Conservation (phyloP, 495 filamentous ascomycete species). For the Aspergillus bridgeri region DNA sequence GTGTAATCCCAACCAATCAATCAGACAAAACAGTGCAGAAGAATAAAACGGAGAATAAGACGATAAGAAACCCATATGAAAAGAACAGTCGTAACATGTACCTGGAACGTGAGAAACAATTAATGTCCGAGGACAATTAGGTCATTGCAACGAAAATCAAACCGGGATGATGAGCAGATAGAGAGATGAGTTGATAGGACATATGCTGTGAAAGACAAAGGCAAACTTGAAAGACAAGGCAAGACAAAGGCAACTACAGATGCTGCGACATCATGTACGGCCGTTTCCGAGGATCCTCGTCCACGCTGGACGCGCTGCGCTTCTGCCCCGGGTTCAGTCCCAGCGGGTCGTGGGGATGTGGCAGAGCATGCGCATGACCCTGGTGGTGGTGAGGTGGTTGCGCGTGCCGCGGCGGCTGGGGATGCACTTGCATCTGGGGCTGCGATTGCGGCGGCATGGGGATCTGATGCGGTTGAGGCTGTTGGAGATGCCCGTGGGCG, state of each 20-base stretch:
- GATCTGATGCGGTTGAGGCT: constrained; percentile 13
- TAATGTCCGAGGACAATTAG: too few species aligned
- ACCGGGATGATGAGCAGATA: too few species aligned
- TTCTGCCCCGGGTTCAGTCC: constrained; percentile 27
- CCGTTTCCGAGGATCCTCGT: constrained; percentile 35
- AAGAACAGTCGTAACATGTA: too few species aligned
- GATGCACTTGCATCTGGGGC: constrained; percentile 11
- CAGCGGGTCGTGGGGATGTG: constrained; percentile 14
- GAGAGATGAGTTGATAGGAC: too few species aligned
- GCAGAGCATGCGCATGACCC: constrained; percentile 7
- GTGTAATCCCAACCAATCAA: too few species aligned
- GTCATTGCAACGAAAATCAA: too few species aligned
- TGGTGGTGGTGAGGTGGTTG: constrained; percentile 11
- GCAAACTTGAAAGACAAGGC: neutral
- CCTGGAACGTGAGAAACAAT: too few species aligned
- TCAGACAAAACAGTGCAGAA: too few species aligned
- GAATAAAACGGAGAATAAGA: too few species aligned
- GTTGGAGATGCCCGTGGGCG: constrained; percentile 11
- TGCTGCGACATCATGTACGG: constrained; percentile 30
- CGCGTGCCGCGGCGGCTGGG: constrained; percentile 6
- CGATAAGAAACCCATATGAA: too few species aligned
- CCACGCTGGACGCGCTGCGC: constrained; percentile 19
- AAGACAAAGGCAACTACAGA: constrained; percentile 11
- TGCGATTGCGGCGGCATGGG: constrained; percentile 14
- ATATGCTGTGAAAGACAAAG: neutral